phyloP scores from a whole-genome alignment of 768 basidiomycete genomes.

The Psilocybe azurescens region DNA sequence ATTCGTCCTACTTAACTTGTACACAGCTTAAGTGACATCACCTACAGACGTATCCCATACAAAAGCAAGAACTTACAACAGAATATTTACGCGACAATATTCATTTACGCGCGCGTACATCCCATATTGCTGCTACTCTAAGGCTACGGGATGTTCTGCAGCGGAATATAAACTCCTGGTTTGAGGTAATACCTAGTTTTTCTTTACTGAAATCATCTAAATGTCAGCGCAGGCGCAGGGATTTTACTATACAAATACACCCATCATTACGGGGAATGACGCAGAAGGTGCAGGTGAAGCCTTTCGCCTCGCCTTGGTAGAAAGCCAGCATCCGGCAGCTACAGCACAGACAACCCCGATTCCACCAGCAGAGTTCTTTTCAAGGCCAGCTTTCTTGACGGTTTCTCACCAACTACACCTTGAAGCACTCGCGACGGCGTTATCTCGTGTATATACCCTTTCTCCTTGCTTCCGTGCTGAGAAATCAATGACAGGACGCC shows the following conservation, averaged over 20 bases:
- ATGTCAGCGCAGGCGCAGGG: constrained; percentile 62
- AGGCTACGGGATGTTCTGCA: constrained; percentile 68
- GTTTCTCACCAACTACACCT: constrained; percentile 97
- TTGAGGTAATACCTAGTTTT: constrained; percentile 55
- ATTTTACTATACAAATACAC: constrained; percentile 82
- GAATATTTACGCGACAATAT: constrained; percentile 86
- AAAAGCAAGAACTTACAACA: constrained; percentile 81
- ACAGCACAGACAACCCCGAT: constrained; percentile 19
- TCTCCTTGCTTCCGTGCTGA: constrained; percentile 96
- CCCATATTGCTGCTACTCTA: constrained; percentile 73
- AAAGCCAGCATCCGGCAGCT: constrained; percentile 34
- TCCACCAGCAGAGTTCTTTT: constrained; percentile 67
- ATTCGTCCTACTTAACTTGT: not conserved
- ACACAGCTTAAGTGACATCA: not conserved
- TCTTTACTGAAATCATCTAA: constrained; percentile 2
- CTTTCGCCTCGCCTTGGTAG: constrained; percentile 66
- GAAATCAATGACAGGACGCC: constrained; percentile 84
- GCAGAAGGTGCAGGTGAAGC: constrained; percentile 97
- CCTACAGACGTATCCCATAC: constrained; percentile 83
- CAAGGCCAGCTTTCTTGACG: constrained; percentile 79
- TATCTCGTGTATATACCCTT: constrained; percentile 89
- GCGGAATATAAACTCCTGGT: constrained; percentile 66
- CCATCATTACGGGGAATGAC: constrained; percentile 88
- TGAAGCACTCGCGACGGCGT: constrained; percentile 79
- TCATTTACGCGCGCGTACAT: constrained; percentile 87